These are phyloP conservation scores for Trichosporon sp. DNA, from an alignment of 1,284 basidiomycete genomes.

Conservation along the genomic window DNA sequence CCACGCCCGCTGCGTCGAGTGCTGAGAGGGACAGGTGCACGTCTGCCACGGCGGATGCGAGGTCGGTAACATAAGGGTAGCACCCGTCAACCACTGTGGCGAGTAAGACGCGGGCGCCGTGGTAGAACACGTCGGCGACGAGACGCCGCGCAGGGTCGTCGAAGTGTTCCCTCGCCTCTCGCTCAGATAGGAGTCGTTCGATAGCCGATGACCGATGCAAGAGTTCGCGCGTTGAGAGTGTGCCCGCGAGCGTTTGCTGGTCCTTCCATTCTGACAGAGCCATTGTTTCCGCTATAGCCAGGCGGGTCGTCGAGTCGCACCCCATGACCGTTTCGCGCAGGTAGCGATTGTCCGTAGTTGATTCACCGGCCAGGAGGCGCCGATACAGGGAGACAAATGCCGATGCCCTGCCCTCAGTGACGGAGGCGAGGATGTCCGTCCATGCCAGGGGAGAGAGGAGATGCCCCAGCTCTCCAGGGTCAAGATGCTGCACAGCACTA, in stretches of 20 bases:
- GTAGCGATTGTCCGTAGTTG: constrained; percentile 50
- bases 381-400: constrained; percentile 63
- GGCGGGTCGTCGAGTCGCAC: constrained; percentile 70
- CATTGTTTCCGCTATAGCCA: constrained; percentile 73
- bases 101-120: constrained; percentile 33
- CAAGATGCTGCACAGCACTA: constrained; percentile 24
- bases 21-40: constrained; percentile 55
- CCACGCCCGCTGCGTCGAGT: constrained; percentile 55
- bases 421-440: constrained; percentile 77
- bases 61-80: constrained; percentile 36
- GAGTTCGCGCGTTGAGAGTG: constrained; percentile 60
- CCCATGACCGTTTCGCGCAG: constrained; percentile 79
- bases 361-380: constrained; percentile 61
- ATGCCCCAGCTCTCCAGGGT: constrained; percentile 15
- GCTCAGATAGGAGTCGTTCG: constrained; percentile 56
- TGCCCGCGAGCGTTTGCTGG: constrained; percentile 51
- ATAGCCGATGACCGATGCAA: constrained; percentile 63
- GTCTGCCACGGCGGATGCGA: constrained; percentile 55
- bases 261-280: constrained; percentile 70
- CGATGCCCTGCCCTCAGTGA: constrained; percentile 66
- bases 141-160: constrained; percentile 16
- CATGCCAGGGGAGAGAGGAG: constrained; percentile 77
- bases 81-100: constrained; percentile 37
- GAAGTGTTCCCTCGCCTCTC: constrained; percentile 33
- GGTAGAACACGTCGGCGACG: constrained; percentile 39